Base-by-base conservation (phyloP, 148 eudicot genomes). In the Selenicereus undatus region DNA sequence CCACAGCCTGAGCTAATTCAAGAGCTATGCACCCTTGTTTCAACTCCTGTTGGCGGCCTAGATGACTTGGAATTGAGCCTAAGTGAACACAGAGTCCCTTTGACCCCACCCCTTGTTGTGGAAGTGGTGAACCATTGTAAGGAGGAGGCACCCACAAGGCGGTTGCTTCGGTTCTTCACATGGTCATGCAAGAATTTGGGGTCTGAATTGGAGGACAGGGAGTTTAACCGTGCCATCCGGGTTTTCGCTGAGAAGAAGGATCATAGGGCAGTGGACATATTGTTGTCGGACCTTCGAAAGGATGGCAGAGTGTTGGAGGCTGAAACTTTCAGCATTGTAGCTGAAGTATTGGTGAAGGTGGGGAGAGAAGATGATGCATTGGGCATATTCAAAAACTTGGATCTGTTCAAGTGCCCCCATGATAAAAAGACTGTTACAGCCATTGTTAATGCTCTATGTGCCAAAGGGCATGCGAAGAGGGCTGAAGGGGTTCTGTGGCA, bases 301-400 rank as follows among this genome's bases (percentile, higher is more conserved):
- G 84, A 88, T 73, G 84, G 84, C 36, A 86, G 91, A 77, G 83
- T 45, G 39, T 84, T 91, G 89, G 91, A 89, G 52, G 76, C 84
- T 1, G 79, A 39, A 64, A 91, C 93, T 22, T 89, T 91, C 74
- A 79, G 86, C 39, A 77, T 72, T 29, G 84, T 91, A 52, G 91
- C 88, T 54, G 88, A 91, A 77, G 29, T 76, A 32, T 75, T 91
- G 73, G 90, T 91, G 32, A 91, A 82, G 77, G 32, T 88, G 76
- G 91, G 90, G 18, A 88, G 86, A 82, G 93, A 82, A 83, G 91
- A 82, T 75, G 90, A 88, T 83, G 91, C 93, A 50, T 84, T 91
- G 86, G 91, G 93, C 27, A 86, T 91, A 26, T 91, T 91, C 80
- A 91, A 89, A 85, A 91, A 89, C 77, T 82, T 89, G 81, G 81